phyloP scores from a whole-genome alignment of 1,284 basidiomycete genomes.

The Cystobasidium pallidum region DNA sequence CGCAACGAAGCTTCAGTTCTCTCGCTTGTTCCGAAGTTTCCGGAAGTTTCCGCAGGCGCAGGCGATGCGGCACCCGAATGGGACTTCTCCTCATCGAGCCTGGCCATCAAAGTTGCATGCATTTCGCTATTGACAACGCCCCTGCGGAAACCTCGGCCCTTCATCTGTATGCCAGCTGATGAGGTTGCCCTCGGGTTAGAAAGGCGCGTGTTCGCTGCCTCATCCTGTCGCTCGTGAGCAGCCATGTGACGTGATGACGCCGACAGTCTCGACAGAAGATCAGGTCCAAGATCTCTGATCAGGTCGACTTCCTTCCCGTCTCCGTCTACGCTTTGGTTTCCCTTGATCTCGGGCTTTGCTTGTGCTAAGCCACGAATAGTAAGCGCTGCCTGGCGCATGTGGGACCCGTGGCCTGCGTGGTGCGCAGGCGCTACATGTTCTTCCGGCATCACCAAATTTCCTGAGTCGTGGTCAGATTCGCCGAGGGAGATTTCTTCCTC shows the following conservation, averaged over 20 bases:
- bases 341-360: background rate
- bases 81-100: constrained; percentile 11
- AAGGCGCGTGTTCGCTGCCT: background rate
- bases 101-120: constrained; percentile 20
- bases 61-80: constrained; percentile 1
- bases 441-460: background rate
- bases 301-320: constrained; percentile 13
- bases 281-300: constrained; percentile 17
- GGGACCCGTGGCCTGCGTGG: background rate
- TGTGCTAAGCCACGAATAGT: constrained; percentile 12
- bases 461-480: constrained; percentile 19
- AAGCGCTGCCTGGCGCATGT: background rate
- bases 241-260: background rate
- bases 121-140: constrained; percentile 17
- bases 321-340: too few relatives aligned
- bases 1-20: constrained; percentile 30
- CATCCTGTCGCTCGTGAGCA: background rate
- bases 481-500: constrained; percentile 38
- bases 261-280: constrained; percentile 22
- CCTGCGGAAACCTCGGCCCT: constrained; percentile 22
- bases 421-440: background rate
- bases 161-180: background rate
- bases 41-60: background rate
- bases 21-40: background rate
- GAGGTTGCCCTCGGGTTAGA: background rate